These are phyloP conservation scores for Crithidia expoeki DNA, from an alignment of 208 protist genomes.

Conservation along the genomic window DNA sequence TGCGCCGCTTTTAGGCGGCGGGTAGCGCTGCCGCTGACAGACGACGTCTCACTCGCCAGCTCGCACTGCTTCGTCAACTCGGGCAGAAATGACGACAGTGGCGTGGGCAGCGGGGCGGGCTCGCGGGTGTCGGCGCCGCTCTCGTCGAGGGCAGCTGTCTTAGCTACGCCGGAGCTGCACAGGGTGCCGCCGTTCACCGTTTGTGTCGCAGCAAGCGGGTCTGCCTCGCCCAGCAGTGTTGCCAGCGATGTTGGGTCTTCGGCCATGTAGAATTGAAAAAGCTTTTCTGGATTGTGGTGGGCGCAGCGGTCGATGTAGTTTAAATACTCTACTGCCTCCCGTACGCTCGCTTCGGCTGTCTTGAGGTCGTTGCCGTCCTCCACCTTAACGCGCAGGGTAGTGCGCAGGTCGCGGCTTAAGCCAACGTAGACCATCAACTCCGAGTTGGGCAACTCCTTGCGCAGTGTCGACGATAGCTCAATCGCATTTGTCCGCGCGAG, in stretches of 20 bases:
- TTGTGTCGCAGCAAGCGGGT: slow-evolving; percentile 20
- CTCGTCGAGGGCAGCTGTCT: slow-evolving; percentile 12
- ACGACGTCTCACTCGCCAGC: slow-evolving; percentile 22
- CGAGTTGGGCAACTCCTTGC: slow-evolving; percentile 45
- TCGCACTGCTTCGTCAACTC: slow-evolving; percentile 34
- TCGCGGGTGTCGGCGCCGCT: slow-evolving; percentile 6
- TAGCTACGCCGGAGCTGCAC: slow-evolving; percentile 4
- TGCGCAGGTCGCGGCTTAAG: slow-evolving; percentile 66
- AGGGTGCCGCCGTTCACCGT: slow-evolving; percentile 18
- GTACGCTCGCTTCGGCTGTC: slow-evolving; percentile 61
- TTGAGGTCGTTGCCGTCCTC: slow-evolving; percentile 89
- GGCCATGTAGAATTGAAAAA: slow-evolving; percentile 88
- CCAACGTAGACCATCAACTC: slow-evolving; percentile 77
- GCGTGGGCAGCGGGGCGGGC: slow-evolving; percentile 30
- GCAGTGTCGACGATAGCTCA: slow-evolving; percentile 66
- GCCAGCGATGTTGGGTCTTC: slow-evolving; percentile 72
- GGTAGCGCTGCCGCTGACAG: slow-evolving; percentile 16
- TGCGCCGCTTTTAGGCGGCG: slow-evolving; percentile 56
- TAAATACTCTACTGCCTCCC: slow-evolving; percentile 78
- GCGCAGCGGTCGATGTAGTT: slow-evolving; percentile 70
- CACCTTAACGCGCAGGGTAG: slow-evolving; percentile 82
- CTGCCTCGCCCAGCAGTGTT: slow-evolving; percentile 47
- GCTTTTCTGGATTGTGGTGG: slow-evolving; percentile 40
- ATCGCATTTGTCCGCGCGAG: slow-evolving; percentile 69
- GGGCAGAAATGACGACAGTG: slow-evolving; percentile 29